Base-by-base conservation (phyloP, 768 basidiomycete genomes). In the Xerocomellus chrysenteron region DNA sequence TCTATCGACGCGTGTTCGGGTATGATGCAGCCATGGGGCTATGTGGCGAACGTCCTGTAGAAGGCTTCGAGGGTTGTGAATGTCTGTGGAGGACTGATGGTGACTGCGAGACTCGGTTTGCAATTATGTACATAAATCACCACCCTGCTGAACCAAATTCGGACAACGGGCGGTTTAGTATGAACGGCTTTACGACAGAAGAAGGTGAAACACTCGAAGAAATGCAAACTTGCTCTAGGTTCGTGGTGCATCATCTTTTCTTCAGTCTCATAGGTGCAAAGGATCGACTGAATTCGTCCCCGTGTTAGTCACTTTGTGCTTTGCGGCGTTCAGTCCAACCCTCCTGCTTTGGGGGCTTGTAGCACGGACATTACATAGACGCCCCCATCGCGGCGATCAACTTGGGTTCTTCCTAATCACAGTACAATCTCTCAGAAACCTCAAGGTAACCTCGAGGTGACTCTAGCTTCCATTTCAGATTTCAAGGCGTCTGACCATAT, bases 31-130 rank as follows among this genome's bases (percentile, higher is more conserved):
- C 26, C 17, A 28, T 4, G 28, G 30, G 7, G 44, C 11, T 35
- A 36, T 9, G 43, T 30, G 36, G 26, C 13, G 17, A 55, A n/a
- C 12, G 21, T 36, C 30, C 4, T 28, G 26, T 24, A 45, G 21
- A 58, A 46, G 36, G 11, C 48, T 43, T 62, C 21, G 24, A 45
- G 60, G 28, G 39, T 54, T 35, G 61, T 58, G 60, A 63, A 47
- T 21, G 26, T 30, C 9, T 21, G 26, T 26, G 24, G 11, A 28
- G 28, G 28, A 28, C 33, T 13, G 32, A 30, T 30, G 30, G 30
- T 30, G 26, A 26, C 26, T 26, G 26, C 28, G 28, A 26, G 26
- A 28, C 28, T 28, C 28, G 26, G 5, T 26, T 26, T 26, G 28
- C 28, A 28, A 3, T 28, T 4, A 28, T 28, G 2, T 28, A 6